phyloP scores from a whole-genome alignment of 2,329 filamentous ascomycete species.

The Chaetomiaceae sp. region DNA sequence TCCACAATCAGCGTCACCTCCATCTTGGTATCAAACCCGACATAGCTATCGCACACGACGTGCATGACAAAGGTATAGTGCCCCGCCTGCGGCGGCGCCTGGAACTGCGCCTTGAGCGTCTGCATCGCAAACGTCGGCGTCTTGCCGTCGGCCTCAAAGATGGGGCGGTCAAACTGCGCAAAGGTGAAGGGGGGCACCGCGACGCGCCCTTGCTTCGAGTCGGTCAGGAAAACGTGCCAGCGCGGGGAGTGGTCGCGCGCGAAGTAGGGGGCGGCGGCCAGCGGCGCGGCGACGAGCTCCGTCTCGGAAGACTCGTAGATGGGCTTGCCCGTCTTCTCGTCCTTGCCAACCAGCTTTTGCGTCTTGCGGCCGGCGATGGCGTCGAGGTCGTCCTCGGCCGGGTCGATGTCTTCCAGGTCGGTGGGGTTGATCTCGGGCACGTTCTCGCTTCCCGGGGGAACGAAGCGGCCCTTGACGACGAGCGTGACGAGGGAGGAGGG shows the following conservation, averaged over 20 bases:
- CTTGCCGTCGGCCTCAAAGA: conserved; percentile 73
- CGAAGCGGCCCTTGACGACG: conserved; percentile 89
- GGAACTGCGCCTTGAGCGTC: conserved; percentile 95
- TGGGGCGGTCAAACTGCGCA: conserved; percentile 81
- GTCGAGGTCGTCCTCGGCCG: conserved; percentile 86
- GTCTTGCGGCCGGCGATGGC: conserved; percentile 75
- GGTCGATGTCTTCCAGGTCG: conserved; percentile 87
- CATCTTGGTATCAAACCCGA: conserved; percentile 89
- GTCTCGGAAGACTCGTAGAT: conserved; percentile 48
- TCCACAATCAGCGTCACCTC: conserved; percentile 87
- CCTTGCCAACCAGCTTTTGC: conserved; percentile 63
- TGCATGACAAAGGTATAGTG: conserved; percentile 95
- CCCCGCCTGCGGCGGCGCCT: conserved; percentile 85
- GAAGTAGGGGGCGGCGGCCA: conserved; percentile 88
- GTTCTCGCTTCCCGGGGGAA: conserved; percentile 75
- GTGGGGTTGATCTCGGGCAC: conserved; percentile 70
- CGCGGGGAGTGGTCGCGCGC: conserved; percentile 82
- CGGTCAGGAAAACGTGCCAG: conserved; percentile 93
- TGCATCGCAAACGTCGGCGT: conserved; percentile 87
- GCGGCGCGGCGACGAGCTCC: conserved; percentile 68
- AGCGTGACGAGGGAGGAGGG: conserved; percentile 89
- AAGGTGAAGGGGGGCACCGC: conserved; percentile 97
- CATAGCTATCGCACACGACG: conserved; percentile 87
- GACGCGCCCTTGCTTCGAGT: conserved; percentile 91
- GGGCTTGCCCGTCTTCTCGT: conserved; percentile 50